phyloP scores from a whole-genome alignment of 495 filamentous ascomycete species.

The Bombardia bombarda region DNA sequence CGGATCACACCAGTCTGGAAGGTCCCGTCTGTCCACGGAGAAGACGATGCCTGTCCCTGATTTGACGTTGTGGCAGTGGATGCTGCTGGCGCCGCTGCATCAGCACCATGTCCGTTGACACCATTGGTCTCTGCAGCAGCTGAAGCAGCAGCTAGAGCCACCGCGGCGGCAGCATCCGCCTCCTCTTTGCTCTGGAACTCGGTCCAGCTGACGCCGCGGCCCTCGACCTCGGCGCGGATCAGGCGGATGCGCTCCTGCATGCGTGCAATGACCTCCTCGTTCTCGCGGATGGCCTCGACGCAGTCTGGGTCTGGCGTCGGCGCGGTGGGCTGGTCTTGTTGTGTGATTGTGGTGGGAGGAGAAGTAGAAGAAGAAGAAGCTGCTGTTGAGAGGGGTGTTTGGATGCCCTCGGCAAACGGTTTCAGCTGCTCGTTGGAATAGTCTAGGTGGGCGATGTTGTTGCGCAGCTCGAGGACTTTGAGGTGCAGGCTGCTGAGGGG shows the following conservation, averaged over 20 bases:
- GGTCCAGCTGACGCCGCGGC: slow-evolving; percentile 62
- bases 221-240: slow-evolving; percentile 67
- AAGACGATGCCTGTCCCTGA: slow-evolving; percentile 5
- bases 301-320: slow-evolving; percentile 66
- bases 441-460: slow-evolving; percentile 72
- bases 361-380: slow-evolving; percentile 9
- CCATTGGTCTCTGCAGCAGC: not conserved
- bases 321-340: slow-evolving; percentile 31
- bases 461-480: slow-evolving; percentile 76
- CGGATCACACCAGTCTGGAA: slow-evolving; percentile 44
- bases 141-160: slow-evolving; percentile 8
- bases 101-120: slow-evolving; percentile 8
- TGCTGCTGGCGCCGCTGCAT: slow-evolving; percentile 4
- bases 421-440: slow-evolving; percentile 68
- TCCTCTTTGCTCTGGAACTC: slow-evolving; percentile 42
- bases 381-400: slow-evolving; percentile 14
- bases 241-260: slow-evolving; percentile 66
- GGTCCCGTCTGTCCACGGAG: slow-evolving; percentile 43
- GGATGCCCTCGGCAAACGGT: slow-evolving; percentile 43
- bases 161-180: slow-evolving; percentile 13
- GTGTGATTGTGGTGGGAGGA: slow-evolving; percentile 18
- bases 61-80: not conserved
- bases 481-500: slow-evolving; percentile 62
- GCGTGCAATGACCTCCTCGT: slow-evolving; percentile 60
- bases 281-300: slow-evolving; percentile 64